phyloP scores from a whole-genome alignment of 306 rosid genomes.

The Macrotyloma uniflorum region DNA sequence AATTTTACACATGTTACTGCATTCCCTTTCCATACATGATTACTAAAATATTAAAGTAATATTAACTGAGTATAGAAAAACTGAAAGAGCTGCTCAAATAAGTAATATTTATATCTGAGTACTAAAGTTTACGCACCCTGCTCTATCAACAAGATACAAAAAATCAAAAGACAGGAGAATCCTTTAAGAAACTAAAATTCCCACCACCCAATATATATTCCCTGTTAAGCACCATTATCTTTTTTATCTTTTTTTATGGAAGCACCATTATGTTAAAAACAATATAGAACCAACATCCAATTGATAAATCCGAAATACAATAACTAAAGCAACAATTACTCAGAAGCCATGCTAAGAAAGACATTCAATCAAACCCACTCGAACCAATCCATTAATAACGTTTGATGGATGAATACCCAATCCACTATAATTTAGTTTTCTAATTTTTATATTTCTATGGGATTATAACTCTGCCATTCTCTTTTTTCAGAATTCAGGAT shows the following conservation, averaged over 20 bases:
- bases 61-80: not conserved
- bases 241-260: too few relatives aligned
- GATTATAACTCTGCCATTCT: not conserved
- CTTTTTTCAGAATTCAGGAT: not conserved
- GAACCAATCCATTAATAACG: not conserved
- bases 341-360: not conserved
- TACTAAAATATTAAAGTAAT: not conserved
- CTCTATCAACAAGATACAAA: constrained; percentile 3
- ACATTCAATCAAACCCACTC: not conserved
- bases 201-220: not conserved
- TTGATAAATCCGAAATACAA: not conserved
- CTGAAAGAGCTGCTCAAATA: not conserved
- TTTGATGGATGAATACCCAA: not conserved
- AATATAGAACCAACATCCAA: not conserved
- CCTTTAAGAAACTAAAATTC: not conserved
- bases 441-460: not conserved
- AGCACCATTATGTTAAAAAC: not conserved
- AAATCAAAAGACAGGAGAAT: not conserved
- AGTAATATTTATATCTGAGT: not conserved
- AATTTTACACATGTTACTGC: not conserved
- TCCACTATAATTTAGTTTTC: not conserved
- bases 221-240: not conserved
- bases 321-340: not conserved
- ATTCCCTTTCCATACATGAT: not conserved
- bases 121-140: not conserved